Evolutionary conservation across 1,284 basidiomycete species (phyloP).

Genomic region (Veloporphyrellus conicus): DNA sequence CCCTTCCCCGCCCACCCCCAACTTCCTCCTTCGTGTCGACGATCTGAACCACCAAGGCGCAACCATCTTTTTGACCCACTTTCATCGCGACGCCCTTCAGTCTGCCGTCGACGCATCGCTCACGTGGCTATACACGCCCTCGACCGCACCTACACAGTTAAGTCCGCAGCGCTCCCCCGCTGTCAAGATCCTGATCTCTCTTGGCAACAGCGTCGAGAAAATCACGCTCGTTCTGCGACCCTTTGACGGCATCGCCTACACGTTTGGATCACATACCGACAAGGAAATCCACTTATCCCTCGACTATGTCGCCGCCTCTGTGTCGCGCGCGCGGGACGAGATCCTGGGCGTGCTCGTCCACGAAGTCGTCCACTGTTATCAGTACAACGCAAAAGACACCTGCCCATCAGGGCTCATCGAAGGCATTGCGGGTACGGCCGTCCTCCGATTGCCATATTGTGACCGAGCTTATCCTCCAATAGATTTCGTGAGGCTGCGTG

Average conservation of each 20-base stretch:
- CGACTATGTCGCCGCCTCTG: slow-evolving; percentile 49
- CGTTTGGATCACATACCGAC: slow-evolving; percentile 48
- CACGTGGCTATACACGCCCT: slow-evolving; percentile 56
- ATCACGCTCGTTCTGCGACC: slow-evolving; percentile 55
- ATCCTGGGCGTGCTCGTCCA: slow-evolving; percentile 61
- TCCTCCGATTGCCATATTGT: neutral
- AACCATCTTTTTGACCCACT: slow-evolving; percentile 50
- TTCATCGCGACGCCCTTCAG: slow-evolving; percentile 45
- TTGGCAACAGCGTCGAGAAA: slow-evolving; percentile 43
- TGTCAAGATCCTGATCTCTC: slow-evolving; percentile 2
- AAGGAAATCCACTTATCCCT: slow-evolving; percentile 72
- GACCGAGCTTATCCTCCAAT: neutral
- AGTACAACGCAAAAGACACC: slow-evolving; percentile 55
- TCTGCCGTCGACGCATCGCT: slow-evolving; percentile 53
- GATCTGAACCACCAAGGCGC: slow-evolving; percentile 58
- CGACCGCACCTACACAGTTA: slow-evolving; percentile 55
- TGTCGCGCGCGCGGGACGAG: slow-evolving; percentile 51
- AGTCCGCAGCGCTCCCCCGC: slow-evolving; percentile 19
- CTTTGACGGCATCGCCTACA: slow-evolving; percentile 67
- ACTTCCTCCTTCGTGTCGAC: slow-evolving; percentile 51
- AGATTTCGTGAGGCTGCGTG: slow-evolving; percentile 69
- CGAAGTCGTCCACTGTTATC: slow-evolving; percentile 72
- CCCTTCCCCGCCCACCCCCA: slow-evolving; percentile 52
- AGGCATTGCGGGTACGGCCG: slow-evolving; percentile 60
- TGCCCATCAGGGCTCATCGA: slow-evolving; percentile 68